Evolutionary conservation across 108 stramenopile species (phyloP), one percentile per base, ranked within the genome.

Genomic region (Epipyxis sp.): DNA sequence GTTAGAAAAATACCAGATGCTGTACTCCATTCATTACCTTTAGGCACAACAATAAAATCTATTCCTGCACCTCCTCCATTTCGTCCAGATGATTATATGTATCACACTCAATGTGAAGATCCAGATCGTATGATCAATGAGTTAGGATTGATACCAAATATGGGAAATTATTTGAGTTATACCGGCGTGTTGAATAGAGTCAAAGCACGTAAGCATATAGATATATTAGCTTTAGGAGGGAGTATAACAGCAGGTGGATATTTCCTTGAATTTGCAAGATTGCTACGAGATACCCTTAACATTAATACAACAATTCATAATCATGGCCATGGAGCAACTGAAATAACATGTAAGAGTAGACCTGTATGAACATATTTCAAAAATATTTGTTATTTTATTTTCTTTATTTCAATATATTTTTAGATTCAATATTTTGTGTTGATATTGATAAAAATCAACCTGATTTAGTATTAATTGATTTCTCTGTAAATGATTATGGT

Each of bases 191-290:
- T 32, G 20, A 16, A 65, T 32, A 16, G 61, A 32, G 25, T 65
- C 34, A 10, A 13, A 65, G 13, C 3, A 29, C 20, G 30, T 10
- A 3, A 65, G 25, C 20, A 3, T 10, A 65, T 65, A 10, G 25
- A 65, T 13, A 65, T 65, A 6, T 37, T 65, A 35, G 6, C 34
- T 35, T 65, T 65, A 65, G 61, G 61, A 32, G 61, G 61, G 10
- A 65, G 61, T 65, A 65, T 65, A 10, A 65, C 61, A 29, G 61
- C 61, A 37, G 61, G 61, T 65, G 61, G 61, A 35, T 65, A 65
- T 65, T 65, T 65, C 25, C 27, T 13, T 10, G 3, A 3, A 6
- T 65, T 65, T 25, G 10, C 34, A 29, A 29, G 25, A 29, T 3
- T 13, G 25, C 10, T 65, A 37, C 30, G 34, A 65, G 20, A 50